Conservation (phyloP, 2,329 filamentous ascomycete genomes). For the Acephala macrosclerotiorum region DNA sequence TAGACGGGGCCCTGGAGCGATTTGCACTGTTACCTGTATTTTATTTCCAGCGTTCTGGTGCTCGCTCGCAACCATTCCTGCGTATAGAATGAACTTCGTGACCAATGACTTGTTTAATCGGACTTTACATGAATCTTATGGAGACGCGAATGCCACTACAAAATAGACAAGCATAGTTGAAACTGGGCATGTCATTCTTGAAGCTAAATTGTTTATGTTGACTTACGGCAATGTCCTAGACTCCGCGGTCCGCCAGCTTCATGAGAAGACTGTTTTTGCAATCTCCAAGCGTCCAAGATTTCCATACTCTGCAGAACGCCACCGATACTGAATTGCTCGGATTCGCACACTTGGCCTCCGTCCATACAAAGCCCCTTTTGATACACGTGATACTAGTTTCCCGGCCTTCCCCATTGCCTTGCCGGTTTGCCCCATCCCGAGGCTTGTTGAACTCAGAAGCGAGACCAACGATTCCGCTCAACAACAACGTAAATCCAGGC, state of each 20-base stretch:
- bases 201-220: neutral
- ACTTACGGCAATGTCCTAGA: neutral
- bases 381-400: neutral
- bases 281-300: no score
- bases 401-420: neutral
- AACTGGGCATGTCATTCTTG: neutral
- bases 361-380: neutral
- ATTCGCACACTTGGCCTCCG: no score
- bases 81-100: conserved; percentile 10
- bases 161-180: neutral
- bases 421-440: conserved; percentile 18
- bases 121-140: neutral
- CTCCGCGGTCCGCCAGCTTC: no score
- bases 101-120: neutral
- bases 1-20: conserved; percentile 36
- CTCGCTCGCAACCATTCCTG: conserved; percentile 33
- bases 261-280: no score
- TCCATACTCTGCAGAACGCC: no score
- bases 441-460: conserved; percentile 26
- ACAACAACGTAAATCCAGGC: conserved; percentile 21
- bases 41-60: conserved; percentile 41
- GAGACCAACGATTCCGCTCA: conserved; percentile 26
- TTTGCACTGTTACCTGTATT: conserved; percentile 44
- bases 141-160: neutral
- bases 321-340: no score